Conservation (phyloP, 2,329 filamentous ascomycete genomes). For the Pleurostoma richardsiae region DNA sequence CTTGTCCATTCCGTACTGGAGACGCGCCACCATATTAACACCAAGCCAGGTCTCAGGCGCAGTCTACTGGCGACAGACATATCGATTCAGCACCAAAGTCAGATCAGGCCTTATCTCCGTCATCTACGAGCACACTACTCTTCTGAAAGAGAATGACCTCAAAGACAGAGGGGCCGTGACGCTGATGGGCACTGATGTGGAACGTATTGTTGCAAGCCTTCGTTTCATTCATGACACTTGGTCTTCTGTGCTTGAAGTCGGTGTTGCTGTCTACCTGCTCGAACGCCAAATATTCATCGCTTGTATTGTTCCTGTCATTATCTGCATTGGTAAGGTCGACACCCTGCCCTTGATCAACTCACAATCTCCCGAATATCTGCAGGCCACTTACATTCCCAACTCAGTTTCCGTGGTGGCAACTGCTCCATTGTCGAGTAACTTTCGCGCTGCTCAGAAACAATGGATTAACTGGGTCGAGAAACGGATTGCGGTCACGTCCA, state of each 20-base stretch:
- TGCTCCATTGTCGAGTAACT: slow-evolving; percentile 8
- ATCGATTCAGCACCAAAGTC: slow-evolving; percentile 25
- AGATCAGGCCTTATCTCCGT: slow-evolving; percentile 26
- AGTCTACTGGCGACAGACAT: slow-evolving; percentile 25
- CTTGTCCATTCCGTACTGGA: background rate
- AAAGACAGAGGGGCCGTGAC: slow-evolving; percentile 17
- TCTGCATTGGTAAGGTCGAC: slow-evolving; percentile 10
- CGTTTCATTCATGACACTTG: slow-evolving; percentile 19
- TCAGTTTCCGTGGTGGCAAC: slow-evolving; percentile 11
- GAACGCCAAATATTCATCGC: slow-evolving; percentile 19
- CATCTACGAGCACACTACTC: slow-evolving; percentile 24
- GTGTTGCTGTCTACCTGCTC: slow-evolving; percentile 21
- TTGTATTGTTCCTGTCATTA: slow-evolving; percentile 16
- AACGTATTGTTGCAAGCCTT: slow-evolving; percentile 18
- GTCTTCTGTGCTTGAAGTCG: slow-evolving; percentile 19
- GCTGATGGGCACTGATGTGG: slow-evolving; percentile 26
- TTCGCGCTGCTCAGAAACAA: slow-evolving; percentile 17
- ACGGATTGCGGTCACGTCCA: slow-evolving; percentile 32
- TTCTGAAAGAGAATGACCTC: slow-evolving; percentile 8
- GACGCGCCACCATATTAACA: background rate
- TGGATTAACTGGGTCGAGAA: slow-evolving; percentile 39
- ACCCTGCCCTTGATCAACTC: background rate
- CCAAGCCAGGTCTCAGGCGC: slow-evolving; percentile 13
- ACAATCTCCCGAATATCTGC: background rate
- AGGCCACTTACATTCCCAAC: background rate